These are phyloP conservation scores for Podospora anserina DNA, from an alignment of 495 filamentous ascomycete genomes.

Conservation along the genomic window DNA sequence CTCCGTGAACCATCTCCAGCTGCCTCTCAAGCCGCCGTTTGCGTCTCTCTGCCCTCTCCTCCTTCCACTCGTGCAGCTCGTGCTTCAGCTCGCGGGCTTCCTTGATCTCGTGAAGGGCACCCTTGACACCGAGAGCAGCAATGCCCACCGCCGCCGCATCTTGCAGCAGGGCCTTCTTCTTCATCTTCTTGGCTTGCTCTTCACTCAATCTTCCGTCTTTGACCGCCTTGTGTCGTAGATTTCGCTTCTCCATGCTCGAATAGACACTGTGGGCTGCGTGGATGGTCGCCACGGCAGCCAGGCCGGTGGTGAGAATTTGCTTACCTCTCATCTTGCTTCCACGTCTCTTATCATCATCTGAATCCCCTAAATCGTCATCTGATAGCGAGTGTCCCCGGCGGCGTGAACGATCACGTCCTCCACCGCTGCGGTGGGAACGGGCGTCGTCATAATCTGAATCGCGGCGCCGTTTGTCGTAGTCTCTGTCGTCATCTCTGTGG, in stretches of 20 bases:
- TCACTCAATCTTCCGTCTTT: slow-evolving; percentile 69
- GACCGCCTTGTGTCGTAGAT: slow-evolving; percentile 65
- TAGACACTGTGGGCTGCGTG: slow-evolving; percentile 82
- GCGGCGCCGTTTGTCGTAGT: slow-evolving; percentile 33
- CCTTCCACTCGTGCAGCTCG: slow-evolving; percentile 42
- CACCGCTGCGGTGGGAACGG: slow-evolving; percentile 36
- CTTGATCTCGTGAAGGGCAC: slow-evolving; percentile 65
- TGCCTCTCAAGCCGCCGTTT: slow-evolving; percentile 40
- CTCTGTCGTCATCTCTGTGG: slow-evolving; percentile 41
- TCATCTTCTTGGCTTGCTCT: slow-evolving; percentile 70
- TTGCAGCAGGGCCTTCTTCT: slow-evolving; percentile 68
- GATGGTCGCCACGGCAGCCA: slow-evolving; percentile 85
- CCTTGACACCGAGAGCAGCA: slow-evolving; percentile 81
- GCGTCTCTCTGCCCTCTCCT: slow-evolving; percentile 41
- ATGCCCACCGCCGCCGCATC: slow-evolving; percentile 79
- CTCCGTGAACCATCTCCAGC: slow-evolving; percentile 6
- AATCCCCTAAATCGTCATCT: slow-evolving; percentile 61
- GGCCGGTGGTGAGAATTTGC: slow-evolving; percentile 74
- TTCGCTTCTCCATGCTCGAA: slow-evolving; percentile 68
- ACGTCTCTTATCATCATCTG: slow-evolving; percentile 71
- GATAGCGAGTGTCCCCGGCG: slow-evolving; percentile 39
- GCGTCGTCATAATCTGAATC: slow-evolving; percentile 55
- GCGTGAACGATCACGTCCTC: slow-evolving; percentile 35
- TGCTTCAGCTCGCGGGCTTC: slow-evolving; percentile 43
- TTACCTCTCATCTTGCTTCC: slow-evolving; percentile 79